Evolutionary conservation across 306 rosid species (phyloP).

Genomic region (Geum urbanum): DNA sequence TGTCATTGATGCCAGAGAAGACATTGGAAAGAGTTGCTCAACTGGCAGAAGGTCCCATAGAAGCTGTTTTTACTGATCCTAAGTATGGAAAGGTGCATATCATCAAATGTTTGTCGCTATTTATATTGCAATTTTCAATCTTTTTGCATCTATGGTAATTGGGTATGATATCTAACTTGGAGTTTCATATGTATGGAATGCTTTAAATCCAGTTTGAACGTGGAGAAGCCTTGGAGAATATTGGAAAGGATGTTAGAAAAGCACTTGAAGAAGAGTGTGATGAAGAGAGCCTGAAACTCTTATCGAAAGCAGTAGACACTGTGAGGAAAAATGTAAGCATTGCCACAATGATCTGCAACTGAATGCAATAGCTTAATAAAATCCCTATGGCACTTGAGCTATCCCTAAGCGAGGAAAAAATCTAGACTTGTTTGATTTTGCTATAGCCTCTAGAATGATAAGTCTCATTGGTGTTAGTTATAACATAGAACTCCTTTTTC

Average conservation of each 20-base stretch:
- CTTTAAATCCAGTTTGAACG: constrained; percentile 73
- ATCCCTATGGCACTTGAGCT: neutral
- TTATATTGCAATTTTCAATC: neutral
- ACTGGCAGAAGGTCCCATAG: constrained; percentile 75
- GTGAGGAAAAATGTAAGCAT: constrained; percentile 78
- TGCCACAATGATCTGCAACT: constrained; percentile 15
- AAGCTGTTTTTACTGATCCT: constrained; percentile 87
- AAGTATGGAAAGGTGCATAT: constrained; percentile 76
- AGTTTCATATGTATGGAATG: constrained; percentile 16
- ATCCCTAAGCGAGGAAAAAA: too few relatives aligned
- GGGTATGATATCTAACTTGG: constrained; percentile 12
- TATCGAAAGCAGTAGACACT: constrained; percentile 83
- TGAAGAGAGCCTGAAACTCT: constrained; percentile 78
- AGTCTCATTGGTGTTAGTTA: neutral
- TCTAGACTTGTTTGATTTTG: neutral
- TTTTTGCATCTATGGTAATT: neutral
- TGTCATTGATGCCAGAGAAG: constrained; percentile 77
- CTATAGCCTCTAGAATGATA: neutral
- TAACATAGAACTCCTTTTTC: neutral
- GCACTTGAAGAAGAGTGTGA: constrained; percentile 78
- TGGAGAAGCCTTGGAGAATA: constrained; percentile 86
- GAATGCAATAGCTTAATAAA: neutral
- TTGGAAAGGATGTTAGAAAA: constrained; percentile 69
- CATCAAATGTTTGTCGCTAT: neutral
- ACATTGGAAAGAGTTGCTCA: constrained; percentile 66